phyloP scores from a whole-genome alignment of 2,329 filamentous ascomycete genomes.

The Grosmannia penicillata region DNA sequence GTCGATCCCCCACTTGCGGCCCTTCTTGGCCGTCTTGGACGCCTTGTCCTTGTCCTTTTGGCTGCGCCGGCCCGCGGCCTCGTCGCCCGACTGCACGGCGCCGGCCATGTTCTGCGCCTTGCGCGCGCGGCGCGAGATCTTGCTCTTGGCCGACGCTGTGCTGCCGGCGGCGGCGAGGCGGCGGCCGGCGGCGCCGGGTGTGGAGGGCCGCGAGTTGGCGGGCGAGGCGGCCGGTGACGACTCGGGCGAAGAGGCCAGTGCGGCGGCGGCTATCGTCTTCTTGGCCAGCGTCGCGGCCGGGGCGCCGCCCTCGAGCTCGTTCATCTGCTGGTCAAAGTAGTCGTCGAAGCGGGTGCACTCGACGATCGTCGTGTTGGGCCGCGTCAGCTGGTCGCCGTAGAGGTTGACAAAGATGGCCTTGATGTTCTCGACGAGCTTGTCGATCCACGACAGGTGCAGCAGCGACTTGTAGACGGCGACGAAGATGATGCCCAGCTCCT shows the following conservation, averaged over 20 bases:
- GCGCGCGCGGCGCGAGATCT: constrained; percentile 67
- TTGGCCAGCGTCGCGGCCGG: background rate
- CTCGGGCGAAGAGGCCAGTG: constrained; percentile 9
- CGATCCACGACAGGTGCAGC: constrained; percentile 90
- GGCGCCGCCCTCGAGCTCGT: constrained; percentile 52
- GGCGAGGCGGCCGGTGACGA: constrained; percentile 57
- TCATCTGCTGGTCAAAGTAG: constrained; percentile 88
- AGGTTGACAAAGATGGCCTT: constrained; percentile 81
- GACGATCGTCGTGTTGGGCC: constrained; percentile 61
- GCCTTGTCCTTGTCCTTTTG: constrained; percentile 21
- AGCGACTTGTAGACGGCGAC: constrained; percentile 96
- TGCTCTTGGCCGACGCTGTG: constrained; percentile 53
- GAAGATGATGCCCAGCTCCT: constrained; percentile 90
- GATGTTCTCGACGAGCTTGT: constrained; percentile 91
- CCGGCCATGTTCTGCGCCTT: constrained; percentile 50
- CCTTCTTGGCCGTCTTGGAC: constrained; percentile 57
- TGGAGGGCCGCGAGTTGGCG: constrained; percentile 63
- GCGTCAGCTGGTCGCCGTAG: constrained; percentile 76
- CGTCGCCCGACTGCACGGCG: constrained; percentile 70
- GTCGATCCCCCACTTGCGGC: constrained; percentile 83
- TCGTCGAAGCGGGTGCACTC: constrained; percentile 71
- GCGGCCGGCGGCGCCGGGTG: constrained; percentile 46
- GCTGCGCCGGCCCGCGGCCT: constrained; percentile 43
- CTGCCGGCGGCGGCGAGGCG: constrained; percentile 29
- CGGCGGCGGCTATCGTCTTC: constrained; percentile 16